Evolutionary conservation across 768 basidiomycete genomes (phyloP).

Genomic region (Phylloporus scabripes): DNA sequence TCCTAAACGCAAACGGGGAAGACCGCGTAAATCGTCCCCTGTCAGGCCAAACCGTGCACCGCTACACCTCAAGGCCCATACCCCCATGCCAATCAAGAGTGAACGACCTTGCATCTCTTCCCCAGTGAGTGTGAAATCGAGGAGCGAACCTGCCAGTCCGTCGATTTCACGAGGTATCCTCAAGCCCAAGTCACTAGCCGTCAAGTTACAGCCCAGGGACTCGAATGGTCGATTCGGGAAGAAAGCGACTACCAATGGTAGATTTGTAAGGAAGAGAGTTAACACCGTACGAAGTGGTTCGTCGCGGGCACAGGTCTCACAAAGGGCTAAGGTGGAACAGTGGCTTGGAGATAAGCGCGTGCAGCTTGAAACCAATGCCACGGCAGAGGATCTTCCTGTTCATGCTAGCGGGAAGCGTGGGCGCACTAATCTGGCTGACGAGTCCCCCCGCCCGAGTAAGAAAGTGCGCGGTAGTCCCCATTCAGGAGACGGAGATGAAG

Average conservation of each 20-base stretch:
- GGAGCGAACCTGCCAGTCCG: constrained; percentile 20
- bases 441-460: constrained; percentile 24
- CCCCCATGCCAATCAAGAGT: constrained; percentile 9
- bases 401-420: constrained; percentile 23
- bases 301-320: constrained; percentile 37
- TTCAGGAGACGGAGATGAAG: constrained; percentile 25
- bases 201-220: constrained; percentile 54
- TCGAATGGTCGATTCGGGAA: constrained; percentile 64
- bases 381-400: constrained; percentile 6
- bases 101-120: constrained; percentile 13
- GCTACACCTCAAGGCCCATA: constrained; percentile 9
- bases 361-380: constrained; percentile 11
- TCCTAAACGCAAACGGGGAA: constrained; percentile 33
- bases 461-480: constrained; percentile 18
- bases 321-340: constrained; percentile 38
- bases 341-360: constrained; percentile 31
- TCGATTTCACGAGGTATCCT: constrained; percentile 22
- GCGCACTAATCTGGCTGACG: constrained; percentile 18
- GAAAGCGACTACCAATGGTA: constrained; percentile 47
- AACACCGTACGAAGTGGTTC: constrained; percentile 18
- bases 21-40: constrained; percentile 30
- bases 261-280: constrained; percentile 35
- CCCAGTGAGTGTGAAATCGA: constrained; percentile 18
- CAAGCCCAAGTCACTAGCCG: constrained; percentile 40
- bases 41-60: constrained; percentile 5